Percentiles rank a stretch among this genome's conserved stretches.
phyloP scores from a whole-genome alignment of 352 stramenopile species.

The Halophytophthora batemanensis region DNA sequence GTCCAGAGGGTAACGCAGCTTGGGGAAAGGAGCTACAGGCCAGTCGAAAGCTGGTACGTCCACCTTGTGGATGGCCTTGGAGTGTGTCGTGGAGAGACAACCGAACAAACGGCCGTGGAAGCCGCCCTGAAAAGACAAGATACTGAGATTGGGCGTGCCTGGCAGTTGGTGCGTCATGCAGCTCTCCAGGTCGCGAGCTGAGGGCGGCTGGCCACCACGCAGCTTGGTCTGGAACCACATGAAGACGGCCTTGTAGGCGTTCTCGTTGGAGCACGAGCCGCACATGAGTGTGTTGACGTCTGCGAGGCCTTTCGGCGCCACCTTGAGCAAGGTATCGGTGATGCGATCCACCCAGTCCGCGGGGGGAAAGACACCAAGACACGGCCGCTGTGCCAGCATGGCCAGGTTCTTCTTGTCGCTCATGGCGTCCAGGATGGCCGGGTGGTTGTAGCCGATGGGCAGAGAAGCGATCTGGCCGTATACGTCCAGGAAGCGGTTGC shows the following conservation, averaged over 20 bases:
- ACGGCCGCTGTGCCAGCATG: slow-evolving; percentile 71
- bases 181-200: slow-evolving; percentile 56
- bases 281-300: slow-evolving; percentile 88
- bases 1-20: slow-evolving; percentile 65
- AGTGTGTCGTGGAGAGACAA: slow-evolving; percentile 82
- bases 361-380: slow-evolving; percentile 72
- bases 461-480: slow-evolving; percentile 85
- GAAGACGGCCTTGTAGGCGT: slow-evolving; percentile 86
- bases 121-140: slow-evolving; percentile 80
- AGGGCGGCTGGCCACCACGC: slow-evolving; percentile 54
- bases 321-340: slow-evolving; percentile 52
- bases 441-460: slow-evolving; percentile 86
- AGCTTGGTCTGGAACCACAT: slow-evolving; percentile 84
- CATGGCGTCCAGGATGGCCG: slow-evolving; percentile 64
- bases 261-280: slow-evolving; percentile 85
- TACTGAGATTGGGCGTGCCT: slow-evolving; percentile 69
- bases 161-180: slow-evolving; percentile 71
- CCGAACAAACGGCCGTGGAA: slow-evolving; percentile 80
- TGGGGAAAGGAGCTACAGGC: slow-evolving; percentile 75
- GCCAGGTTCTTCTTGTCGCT: slow-evolving; percentile 54
- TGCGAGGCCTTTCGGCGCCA: slow-evolving; percentile 47
- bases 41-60: slow-evolving; percentile 84
- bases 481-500: slow-evolving; percentile 81
- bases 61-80: slow-evolving; percentile 85
- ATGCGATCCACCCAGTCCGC: slow-evolving; percentile 75